Conservation (phyloP, 139 green algal species). For the Microglena sp. region DNA sequence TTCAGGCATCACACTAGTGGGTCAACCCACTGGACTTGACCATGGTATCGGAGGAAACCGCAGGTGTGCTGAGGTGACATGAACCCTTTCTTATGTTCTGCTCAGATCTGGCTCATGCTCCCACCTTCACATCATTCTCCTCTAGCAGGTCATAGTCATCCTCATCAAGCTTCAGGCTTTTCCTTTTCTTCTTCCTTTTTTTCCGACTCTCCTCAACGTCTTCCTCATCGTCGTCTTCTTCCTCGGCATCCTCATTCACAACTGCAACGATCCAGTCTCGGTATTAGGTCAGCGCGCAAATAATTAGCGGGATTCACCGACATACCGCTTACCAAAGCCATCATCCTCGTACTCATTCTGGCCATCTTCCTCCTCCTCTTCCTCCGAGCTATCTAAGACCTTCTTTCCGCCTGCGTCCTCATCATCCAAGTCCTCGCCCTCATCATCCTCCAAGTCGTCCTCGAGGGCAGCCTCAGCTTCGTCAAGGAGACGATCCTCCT, state of each 20-base stretch:
- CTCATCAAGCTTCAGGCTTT: constrained; percentile 61
- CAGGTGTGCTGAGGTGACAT: too few relatives aligned
- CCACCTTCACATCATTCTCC: constrained; percentile 57
- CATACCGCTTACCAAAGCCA: too few relatives aligned
- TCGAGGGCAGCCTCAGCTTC: constrained; percentile 7
- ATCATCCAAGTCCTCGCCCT: neutral
- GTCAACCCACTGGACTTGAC: too few relatives aligned
- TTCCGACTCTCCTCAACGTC: constrained; percentile 21
- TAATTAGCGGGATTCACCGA: neutral
- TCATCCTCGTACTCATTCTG: constrained; percentile 28
- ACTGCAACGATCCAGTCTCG: too few relatives aligned
- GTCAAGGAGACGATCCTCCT: too few relatives aligned
- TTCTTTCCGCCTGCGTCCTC: too few relatives aligned
- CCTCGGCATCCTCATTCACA: constrained; percentile 35
- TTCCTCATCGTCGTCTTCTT: constrained; percentile 14
- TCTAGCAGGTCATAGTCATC: constrained; percentile 87
- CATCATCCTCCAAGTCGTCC: constrained; percentile 1
- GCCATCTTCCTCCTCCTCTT: constrained; percentile 34
- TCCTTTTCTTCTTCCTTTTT: constrained; percentile 43
- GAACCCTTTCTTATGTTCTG: too few relatives aligned
- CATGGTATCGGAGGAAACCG: too few relatives aligned
- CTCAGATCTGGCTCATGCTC: too few relatives aligned
- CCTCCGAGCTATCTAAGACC: constrained; percentile 8
- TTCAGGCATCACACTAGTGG: too few relatives aligned
- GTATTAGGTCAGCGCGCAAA: neutral